phyloP scores from a whole-genome alignment of 192 early-diverging fungal species.

The Coemansia sp. region DNA sequence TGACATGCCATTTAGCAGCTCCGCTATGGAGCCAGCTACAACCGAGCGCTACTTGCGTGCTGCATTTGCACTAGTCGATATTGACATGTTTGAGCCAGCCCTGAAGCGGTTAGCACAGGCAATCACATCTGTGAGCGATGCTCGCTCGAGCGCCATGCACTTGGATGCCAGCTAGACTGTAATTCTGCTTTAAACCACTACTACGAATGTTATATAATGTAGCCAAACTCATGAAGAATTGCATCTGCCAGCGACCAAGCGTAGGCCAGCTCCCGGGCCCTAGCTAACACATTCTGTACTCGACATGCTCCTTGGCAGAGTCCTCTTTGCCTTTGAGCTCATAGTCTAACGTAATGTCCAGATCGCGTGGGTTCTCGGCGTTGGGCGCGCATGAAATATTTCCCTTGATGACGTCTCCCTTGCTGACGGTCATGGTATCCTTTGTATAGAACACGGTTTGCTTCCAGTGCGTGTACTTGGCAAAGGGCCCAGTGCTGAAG shows the following conservation, averaged over 20 bases:
- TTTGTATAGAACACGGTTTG: conserved; percentile 96
- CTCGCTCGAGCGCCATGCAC: neutral
- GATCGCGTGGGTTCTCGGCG: conserved; percentile 84
- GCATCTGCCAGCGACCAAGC: neutral
- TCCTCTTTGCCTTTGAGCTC: conserved; percentile 60
- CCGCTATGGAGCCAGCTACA: neutral
- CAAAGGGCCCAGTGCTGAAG: conserved; percentile 79
- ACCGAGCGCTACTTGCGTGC: conserved; percentile 37
- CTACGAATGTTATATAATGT: neutral
- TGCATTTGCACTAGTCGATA: conserved; percentile 44
- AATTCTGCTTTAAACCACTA: neutral
- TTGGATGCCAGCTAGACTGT: neutral
- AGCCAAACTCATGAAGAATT: too few species aligned
- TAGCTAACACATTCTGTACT: conserved; percentile 70
- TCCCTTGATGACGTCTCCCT: conserved; percentile 72
- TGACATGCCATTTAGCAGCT: conserved; percentile 37
- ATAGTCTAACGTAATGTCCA: conserved; percentile 84
- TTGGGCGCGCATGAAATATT: conserved; percentile 71
- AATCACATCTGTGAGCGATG: conserved; percentile 16
- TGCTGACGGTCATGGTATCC: conserved; percentile 68
- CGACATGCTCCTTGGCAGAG: conserved; percentile 51
- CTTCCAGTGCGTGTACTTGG: conserved; percentile 99
- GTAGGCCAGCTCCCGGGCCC: neutral
- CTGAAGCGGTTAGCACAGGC: conserved; percentile 43
- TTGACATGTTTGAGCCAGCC: conserved; percentile 50